phyloP scores from a whole-genome alignment of 495 filamentous ascomycete genomes.

The Daldinia concentrica region DNA sequence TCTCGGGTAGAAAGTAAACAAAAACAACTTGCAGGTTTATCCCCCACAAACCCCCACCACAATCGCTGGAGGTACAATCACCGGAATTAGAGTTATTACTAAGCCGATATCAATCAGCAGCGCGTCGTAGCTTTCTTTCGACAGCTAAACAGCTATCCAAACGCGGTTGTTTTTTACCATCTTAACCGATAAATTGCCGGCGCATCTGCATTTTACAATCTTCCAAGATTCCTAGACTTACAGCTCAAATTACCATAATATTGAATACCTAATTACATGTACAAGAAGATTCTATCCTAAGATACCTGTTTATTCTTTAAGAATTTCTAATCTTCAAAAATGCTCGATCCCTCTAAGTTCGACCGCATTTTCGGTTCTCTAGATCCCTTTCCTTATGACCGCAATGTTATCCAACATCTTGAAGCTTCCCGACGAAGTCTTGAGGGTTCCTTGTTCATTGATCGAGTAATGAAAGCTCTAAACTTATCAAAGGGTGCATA shows the following conservation, averaged over 20 bases:
- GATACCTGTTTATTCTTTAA: background rate
- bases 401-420: conserved; percentile 65
- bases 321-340: conserved; percentile 21
- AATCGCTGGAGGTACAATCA: background rate
- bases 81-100: background rate
- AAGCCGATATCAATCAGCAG: background rate
- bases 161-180: background rate
- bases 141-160: background rate
- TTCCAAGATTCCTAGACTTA: background rate
- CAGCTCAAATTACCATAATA: background rate
- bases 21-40: conserved; percentile 36
- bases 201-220: conserved; percentile 3
- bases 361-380: conserved; percentile 70
- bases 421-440: conserved; percentile 68
- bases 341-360: conserved; percentile 64
- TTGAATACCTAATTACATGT: background rate
- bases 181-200: conserved; percentile 22
- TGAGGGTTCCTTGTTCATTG: conserved; percentile 76
- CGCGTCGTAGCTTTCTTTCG: conserved; percentile 12
- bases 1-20: conserved; percentile 43
- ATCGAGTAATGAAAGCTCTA: conserved; percentile 75
- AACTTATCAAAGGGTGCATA: conserved; percentile 70
- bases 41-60: conserved; percentile 31
- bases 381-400: conserved; percentile 69
- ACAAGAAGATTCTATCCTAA: background rate